phyloP scores from a whole-genome alignment of 2,329 filamentous ascomycete genomes.

The Epichloe hybrida region DNA sequence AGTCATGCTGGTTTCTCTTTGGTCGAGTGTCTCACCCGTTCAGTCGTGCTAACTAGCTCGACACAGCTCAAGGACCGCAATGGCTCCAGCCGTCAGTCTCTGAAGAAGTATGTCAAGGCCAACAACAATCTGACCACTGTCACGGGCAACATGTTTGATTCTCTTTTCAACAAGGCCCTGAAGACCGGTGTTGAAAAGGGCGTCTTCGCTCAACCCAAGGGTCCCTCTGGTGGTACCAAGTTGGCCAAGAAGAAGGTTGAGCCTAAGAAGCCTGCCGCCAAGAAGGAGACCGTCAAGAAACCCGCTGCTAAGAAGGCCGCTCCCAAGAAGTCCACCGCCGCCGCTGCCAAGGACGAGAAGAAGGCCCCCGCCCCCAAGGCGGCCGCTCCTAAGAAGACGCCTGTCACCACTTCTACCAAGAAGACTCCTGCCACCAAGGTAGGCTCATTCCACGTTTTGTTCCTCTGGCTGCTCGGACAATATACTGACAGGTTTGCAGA shows the following conservation, averaged over 20 bases:
- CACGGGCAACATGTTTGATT: conserved; percentile 46
- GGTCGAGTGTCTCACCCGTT: background rate
- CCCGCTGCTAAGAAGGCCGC: conserved; percentile 18
- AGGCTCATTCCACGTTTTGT: background rate
- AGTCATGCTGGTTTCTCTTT: too few relatives aligned
- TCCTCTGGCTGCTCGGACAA: background rate
- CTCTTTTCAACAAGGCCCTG: conserved; percentile 77
- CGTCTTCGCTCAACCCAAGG: conserved; percentile 81
- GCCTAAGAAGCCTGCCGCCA: conserved; percentile 24
- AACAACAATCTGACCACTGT: conserved; percentile 35
- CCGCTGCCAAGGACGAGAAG: conserved; percentile 15
- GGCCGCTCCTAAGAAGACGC: conserved; percentile 9
- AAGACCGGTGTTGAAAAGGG: conserved; percentile 74
- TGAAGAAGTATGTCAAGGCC: conserved; percentile 48
- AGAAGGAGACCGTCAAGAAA: conserved; percentile 21
- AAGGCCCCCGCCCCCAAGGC: conserved; percentile 21
- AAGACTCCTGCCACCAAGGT: conserved; percentile 10
- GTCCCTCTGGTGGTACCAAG: conserved; percentile 83
- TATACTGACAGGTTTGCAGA: conserved; percentile 1
- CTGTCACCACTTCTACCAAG: background rate
- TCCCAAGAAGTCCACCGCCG: conserved; percentile 16
- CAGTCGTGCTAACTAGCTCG: conserved; percentile 23
- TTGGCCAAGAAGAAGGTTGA: conserved; percentile 61
- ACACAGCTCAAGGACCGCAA: conserved; percentile 48
- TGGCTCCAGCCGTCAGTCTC: conserved; percentile 45